These are phyloP conservation scores for Yarrowia sp. DNA, from an alignment of 805 yeast species.

Conservation along the genomic window DNA sequence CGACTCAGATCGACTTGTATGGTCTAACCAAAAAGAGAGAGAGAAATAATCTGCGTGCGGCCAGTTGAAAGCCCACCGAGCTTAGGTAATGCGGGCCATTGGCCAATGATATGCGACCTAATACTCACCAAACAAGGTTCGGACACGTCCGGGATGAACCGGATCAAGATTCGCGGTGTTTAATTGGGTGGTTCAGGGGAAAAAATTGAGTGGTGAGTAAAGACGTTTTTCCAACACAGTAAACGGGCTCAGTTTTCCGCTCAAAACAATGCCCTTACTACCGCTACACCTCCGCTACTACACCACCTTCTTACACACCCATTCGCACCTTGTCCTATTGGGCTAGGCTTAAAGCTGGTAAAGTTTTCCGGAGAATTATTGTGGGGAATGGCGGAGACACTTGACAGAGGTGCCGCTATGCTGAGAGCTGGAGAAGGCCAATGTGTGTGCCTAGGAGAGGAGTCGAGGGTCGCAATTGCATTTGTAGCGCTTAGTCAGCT, in stretches of 20 bases:
- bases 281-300: too few relatives aligned
- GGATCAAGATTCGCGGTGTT: conserved; percentile 33
- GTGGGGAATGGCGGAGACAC: conserved; percentile 32
- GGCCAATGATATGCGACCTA: conserved; percentile 38
- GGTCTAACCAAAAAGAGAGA: conserved; percentile 39
- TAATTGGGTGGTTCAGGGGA: conserved; percentile 5
- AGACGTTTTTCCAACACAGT: too few relatives aligned
- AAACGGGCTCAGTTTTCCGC: conserved; percentile 1
- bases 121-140: conserved; percentile 35
- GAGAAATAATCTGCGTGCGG: conserved; percentile 37
- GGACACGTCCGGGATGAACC: conserved; percentile 37
- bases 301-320: not conserved
- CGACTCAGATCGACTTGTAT: conserved; percentile 39
- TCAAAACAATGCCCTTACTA: not conserved
- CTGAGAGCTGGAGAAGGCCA: not conserved
- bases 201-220: too few relatives aligned
- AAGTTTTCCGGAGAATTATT: conserved; percentile 36
- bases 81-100: conserved; percentile 39
- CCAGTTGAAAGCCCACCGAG: conserved; percentile 37
- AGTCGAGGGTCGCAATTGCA: too few relatives aligned
- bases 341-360: conserved; percentile 10
- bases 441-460: too few relatives aligned
- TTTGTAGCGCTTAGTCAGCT: too few relatives aligned
- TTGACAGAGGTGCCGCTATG: conserved; percentile 44
- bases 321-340: conserved; percentile 24